These are phyloP conservation scores for Canna indica DNA, from an alignment of 176 grass and related monocot species.

Conservation along the genomic window DNA sequence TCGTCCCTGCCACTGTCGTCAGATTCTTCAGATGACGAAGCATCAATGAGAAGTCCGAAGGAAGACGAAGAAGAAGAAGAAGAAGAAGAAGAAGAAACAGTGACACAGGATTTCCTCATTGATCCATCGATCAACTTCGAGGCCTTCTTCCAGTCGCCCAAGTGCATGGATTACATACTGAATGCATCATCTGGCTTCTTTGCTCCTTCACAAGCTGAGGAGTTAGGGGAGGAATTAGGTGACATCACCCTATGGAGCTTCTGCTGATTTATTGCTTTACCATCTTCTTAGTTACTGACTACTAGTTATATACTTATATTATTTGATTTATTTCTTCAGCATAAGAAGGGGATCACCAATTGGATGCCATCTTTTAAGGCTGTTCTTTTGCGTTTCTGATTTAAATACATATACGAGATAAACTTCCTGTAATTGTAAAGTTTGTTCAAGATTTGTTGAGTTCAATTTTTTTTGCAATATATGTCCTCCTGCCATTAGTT, in stretches of 20 bases:
- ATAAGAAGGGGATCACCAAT: background rate
- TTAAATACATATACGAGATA: background rate
- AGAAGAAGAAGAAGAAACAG: background rate
- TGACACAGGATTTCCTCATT: background rate
- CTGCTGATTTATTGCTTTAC: conserved; percentile 1
- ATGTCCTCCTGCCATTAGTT: no score
- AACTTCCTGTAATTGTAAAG: background rate
- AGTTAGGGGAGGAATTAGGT: conserved; percentile 33
- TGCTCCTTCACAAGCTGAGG: conserved; percentile 18
- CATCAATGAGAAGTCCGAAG: conserved; percentile 13
- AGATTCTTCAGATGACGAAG: conserved; percentile 3
- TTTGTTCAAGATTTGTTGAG: background rate
- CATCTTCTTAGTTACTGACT: background rate
- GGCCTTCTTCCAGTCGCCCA: conserved; percentile 75
- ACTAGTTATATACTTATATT: background rate
- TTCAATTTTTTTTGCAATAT: no score
- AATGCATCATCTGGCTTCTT: conserved; percentile 42
- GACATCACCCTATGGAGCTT: conserved; percentile 76
- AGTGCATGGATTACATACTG: conserved; percentile 72
- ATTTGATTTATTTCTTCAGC: background rate
- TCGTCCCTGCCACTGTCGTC: no score
- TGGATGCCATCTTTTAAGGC: conserved; percentile 3
- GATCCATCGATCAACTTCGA: conserved; percentile 38
- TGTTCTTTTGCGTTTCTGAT: background rate
- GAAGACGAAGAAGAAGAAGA: no score